Base-by-base conservation (phyloP, 345 rosid species). In the Lepidium didymum region DNA sequence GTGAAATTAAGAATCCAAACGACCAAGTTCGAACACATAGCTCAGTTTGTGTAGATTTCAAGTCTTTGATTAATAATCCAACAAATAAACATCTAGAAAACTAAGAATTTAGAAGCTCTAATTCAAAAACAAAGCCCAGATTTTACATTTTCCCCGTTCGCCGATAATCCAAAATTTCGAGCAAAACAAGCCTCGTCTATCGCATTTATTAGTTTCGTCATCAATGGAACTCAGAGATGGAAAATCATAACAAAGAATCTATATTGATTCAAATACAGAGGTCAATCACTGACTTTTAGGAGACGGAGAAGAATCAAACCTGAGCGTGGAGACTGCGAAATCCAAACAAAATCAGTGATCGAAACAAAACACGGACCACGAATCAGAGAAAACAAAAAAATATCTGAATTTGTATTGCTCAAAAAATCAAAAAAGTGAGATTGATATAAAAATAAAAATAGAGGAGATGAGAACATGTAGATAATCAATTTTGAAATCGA, bases 401-500 rank as follows among this genome's bases (percentile, higher is more conserved):
- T 42, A 34, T 27, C 25, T 13, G 42, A 72, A 55, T 44, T 53
- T 25, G 29, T 5, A 23, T 42, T 36, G 44, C 7, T 15, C 63
- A 49, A 31, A 35, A 19, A n/a, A 19, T 38, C n/a, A n/a, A n/a
- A n/a, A n/a, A n/a, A n/a, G n/a, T n/a, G n/a, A n/a, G n/a, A n/a
- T n/a, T n/a, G n/a, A n/a, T n/a, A n/a, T n/a, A n/a, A n/a, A n/a
- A n/a, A n/a, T n/a, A n/a, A n/a, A n/a, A n/a, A n/a, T n/a, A n/a
- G n/a, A n/a, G n/a, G n/a, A 27, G 35, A 41, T 23, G 43, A 12
- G 55, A 44, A 23, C 14, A 23, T 57, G 29, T 9, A 68, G 56
- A 68, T 34, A 31, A 58, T 40, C 8, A 25, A 56, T 8, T 9
- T 12, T 37, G 45, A 40, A 72, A 47, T 56, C 36, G 71, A 72